Evolutionary conservation across 2,329 filamentous ascomycete species (phyloP).

Genomic region (Colletotrichum abscissum): DNA sequence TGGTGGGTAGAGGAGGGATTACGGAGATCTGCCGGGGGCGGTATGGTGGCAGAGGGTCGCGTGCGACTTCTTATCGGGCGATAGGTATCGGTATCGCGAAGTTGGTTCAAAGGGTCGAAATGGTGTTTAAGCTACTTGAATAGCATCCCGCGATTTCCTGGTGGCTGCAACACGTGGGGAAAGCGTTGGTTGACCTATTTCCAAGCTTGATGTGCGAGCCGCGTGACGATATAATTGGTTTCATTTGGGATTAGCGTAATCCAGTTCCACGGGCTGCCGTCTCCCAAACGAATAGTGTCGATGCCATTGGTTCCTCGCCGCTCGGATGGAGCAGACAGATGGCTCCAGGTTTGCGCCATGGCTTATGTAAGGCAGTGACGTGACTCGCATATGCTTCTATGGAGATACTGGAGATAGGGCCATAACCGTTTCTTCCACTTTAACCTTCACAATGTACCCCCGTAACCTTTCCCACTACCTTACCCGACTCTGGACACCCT

Average conservation of each 20-base stretch:
- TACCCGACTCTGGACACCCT: too few relatives aligned
- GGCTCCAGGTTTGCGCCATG: background rate
- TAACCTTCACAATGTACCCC: too few relatives aligned
- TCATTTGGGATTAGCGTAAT: conserved; percentile 36
- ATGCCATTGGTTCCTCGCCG: conserved; percentile 22
- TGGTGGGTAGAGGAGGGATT: conserved; percentile 38
- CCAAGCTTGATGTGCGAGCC: conserved; percentile 30
- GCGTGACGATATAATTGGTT: conserved; percentile 34
- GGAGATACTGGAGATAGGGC: background rate
- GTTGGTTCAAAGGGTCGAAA: conserved; percentile 13
- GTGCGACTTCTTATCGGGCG: conserved; percentile 28
- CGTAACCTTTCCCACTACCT: background rate
- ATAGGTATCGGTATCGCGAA: conserved; percentile 17
- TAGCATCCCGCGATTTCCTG: conserved; percentile 26
- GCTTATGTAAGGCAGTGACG: conserved; percentile 15
- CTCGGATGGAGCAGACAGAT: conserved; percentile 18
- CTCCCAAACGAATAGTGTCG: conserved; percentile 20
- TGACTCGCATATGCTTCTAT: background rate
- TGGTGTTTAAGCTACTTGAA: conserved; percentile 22
- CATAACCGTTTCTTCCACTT: background rate
- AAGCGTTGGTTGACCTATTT: conserved; percentile 35
- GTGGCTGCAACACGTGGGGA: conserved; percentile 36
- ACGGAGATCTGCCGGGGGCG: conserved; percentile 20
- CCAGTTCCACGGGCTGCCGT: conserved; percentile 24
- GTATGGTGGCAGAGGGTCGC: conserved; percentile 31